A percentile compares a stretch with the other conserved stretches of the same genome.
Evolutionary conservation across 169 alveolate genomes (phyloP).

Genomic region (Plasmodium gaboni): DNA sequence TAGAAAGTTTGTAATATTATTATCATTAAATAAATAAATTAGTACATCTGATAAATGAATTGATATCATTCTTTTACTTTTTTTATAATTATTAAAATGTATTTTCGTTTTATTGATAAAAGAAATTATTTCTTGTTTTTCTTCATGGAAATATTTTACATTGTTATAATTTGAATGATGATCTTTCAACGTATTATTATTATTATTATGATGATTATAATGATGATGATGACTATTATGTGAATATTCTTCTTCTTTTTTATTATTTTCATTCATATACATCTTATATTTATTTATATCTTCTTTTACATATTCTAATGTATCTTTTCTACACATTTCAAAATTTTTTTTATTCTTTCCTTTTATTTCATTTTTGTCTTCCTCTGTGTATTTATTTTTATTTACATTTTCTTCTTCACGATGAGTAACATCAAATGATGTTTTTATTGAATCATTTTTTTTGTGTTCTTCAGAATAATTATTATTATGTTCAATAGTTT

Average conservation of each 20-base stretch:
- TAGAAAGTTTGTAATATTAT: slow-evolving; percentile 3
- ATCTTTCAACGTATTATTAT: neutral
- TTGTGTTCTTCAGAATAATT: too few species aligned
- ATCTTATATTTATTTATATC: neutral
- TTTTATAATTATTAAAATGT: slow-evolving; percentile 53
- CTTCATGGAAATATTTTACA: neutral
- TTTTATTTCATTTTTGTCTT: neutral
- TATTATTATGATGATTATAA: too few species aligned
- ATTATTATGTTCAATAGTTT: neutral
- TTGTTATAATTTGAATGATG: neutral
- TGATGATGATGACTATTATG: too few species aligned
- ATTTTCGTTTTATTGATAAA: slow-evolving; percentile 29
- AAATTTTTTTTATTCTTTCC: neutral
- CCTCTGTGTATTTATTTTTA: too few species aligned
- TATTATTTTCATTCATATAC: neutral
- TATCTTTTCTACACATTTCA: neutral
- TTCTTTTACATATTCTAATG: neutral
- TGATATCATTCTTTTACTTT: slow-evolving; percentile 56
- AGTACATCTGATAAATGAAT: slow-evolving; percentile 31
- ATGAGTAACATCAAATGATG: too few species aligned
- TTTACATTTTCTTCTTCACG: too few species aligned
- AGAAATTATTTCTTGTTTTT: slow-evolving; percentile 18
- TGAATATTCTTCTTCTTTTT: neutral
- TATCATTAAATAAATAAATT: slow-evolving; percentile 9
- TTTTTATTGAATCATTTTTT: too few species aligned